Evolutionary conservation across 805 yeast species (phyloP), one percentile per base, ranked within the genome.

Genomic region (Limtongozyma cylindracea): DNA sequence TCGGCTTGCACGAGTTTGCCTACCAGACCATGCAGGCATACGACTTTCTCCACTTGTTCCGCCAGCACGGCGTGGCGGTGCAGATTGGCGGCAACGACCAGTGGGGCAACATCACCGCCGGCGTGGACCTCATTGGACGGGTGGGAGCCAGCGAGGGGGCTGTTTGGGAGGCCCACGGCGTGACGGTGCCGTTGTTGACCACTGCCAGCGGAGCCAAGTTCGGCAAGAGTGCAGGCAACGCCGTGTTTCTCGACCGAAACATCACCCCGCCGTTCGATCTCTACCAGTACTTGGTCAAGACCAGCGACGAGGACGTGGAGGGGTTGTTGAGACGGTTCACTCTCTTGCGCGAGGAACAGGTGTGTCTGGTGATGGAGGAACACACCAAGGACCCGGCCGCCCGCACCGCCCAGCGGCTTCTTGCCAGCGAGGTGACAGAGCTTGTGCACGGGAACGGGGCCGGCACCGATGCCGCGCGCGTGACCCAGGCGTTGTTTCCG

Each of bases 81-180:
- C 96, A 88, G 47, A 67, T 74, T 17, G 98, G 98, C 12, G 98
- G 98, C 5, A 80, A 74, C 38, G 98, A 88, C 40, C 98, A 88
- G 44, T 88, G 94, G 80, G 98, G 98, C 1, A 88, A 88, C 35
- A 88, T 88, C 27, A 77, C 91, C 2, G 95, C 96, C 1, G 98
- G 98, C 0, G 61, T 76, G 18, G 98, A 88, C 35, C 53, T 88
- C 26, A 78, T 82, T 18, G 53, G 70, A 1, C 49, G 92, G 29
- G 39, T 74, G 31, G 30, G 25, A 2, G 16, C 17, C 10, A 17
- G 19, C 7, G 20, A 17, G 3, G n/a, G n/a, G n/a, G 13, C 17
- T 5, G 21, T 21, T 9, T 17, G 14, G 10, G 26, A 26, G 11
- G 56, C 62, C 3, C 74, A 47, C 40, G 96, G 95, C 0, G 31